Evolutionary conservation across 257 asterid genomes (phyloP).

Genomic region (Solanum ossicruentum): DNA sequence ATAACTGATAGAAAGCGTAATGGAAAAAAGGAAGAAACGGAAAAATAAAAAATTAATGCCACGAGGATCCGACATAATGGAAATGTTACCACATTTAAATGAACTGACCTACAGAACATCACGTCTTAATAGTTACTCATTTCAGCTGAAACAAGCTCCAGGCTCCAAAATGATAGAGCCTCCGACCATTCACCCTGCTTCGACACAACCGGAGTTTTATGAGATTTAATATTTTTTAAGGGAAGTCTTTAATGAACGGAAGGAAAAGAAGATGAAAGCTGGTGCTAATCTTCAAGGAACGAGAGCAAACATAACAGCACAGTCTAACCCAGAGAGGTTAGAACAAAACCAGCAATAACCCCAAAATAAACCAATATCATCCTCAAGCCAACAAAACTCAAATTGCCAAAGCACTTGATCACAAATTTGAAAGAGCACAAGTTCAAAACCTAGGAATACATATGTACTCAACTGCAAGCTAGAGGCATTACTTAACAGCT

Average conservation of each 20-base stretch:
- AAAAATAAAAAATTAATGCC: conserved; percentile 33
- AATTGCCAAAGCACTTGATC: conserved; percentile 8
- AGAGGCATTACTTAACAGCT: background rate
- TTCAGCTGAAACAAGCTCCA: conserved; percentile 81
- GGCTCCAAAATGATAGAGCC: conserved; percentile 85
- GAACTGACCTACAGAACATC: conserved; percentile 91
- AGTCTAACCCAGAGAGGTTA: conserved; percentile 18
- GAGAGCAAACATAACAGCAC: conserved; percentile 8
- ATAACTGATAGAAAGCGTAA: conserved; percentile 26
- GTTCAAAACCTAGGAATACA: background rate
- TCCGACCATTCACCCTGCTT: conserved; percentile 75
- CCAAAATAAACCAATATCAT: conserved; percentile 20
- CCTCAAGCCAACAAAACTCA: conserved; percentile 22
- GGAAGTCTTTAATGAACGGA: conserved; percentile 22
- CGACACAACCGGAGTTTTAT: conserved; percentile 78
- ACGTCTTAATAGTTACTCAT: conserved; percentile 76
- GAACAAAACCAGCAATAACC: background rate
- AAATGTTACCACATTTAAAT: conserved; percentile 31
- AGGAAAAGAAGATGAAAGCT: conserved; percentile 34
- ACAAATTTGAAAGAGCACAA: conserved; percentile 6
- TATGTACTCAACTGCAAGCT: background rate
- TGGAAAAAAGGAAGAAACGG: conserved; percentile 18
- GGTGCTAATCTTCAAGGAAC: conserved; percentile 32
- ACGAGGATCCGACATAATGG: conserved; percentile 33
- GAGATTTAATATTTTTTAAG: conserved; percentile 37